phyloP scores from a whole-genome alignment of 139 green algal species.

The Zygnema cylindricum region DNA sequence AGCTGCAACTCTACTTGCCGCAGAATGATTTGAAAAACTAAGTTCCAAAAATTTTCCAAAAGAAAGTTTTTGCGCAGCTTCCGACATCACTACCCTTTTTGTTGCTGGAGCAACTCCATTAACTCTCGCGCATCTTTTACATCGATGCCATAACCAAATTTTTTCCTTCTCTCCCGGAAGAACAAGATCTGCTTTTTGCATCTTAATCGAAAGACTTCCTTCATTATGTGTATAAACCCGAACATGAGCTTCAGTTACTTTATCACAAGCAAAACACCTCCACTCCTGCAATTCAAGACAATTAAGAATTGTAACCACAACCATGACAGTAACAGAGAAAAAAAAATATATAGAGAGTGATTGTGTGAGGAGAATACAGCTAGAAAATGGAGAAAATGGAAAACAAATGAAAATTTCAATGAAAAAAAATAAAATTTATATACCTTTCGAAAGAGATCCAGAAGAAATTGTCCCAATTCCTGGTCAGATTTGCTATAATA shows the following conservation, averaged over 20 bases:
- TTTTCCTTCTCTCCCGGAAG: not conserved
- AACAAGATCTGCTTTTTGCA: conserved; percentile 1
- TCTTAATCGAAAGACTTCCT: conserved; percentile 44
- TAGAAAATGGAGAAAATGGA: no score
- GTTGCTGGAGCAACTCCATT: conserved; percentile 42
- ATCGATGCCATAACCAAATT: conserved; percentile 64
- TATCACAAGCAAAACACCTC: no score
- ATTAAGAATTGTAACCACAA: no score
- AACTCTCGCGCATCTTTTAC: conserved; percentile 31
- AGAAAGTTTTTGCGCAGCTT: conserved; percentile 38
- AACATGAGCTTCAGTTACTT: no score
- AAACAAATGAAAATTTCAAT: no score
- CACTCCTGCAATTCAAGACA: no score
- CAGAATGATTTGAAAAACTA: conserved; percentile 48
- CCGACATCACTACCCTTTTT: conserved; percentile 52
- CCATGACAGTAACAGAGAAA: no score
- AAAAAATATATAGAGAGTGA: no score
- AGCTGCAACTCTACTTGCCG: not conserved
- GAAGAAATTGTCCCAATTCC: conserved; percentile 46
- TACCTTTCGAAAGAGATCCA: conserved; percentile 20
- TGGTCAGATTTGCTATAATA: conserved; percentile 53
- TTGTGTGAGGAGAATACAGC: no score
- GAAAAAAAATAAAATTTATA: no score
- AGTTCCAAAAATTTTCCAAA: conserved; percentile 64
- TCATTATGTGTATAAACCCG: conserved; percentile 42